Percentiles rank a stretch among this genome's conserved stretches.
Conservation (phyloP, 805 yeast species). For the Candida oleophila region DNA sequence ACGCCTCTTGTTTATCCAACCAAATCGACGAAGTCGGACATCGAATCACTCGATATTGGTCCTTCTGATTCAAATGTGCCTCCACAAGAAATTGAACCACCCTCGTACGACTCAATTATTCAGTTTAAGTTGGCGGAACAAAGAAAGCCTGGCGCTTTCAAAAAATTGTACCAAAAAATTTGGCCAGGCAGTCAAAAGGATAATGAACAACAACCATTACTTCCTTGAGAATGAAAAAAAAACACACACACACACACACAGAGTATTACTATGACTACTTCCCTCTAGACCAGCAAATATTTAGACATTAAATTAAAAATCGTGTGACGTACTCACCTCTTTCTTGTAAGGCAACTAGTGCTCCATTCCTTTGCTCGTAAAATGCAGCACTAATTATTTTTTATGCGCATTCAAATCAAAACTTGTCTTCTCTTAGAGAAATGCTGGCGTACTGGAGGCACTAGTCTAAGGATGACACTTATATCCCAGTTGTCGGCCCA, state of each 20-base stretch:
- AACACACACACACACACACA: not conserved
- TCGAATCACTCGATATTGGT: constrained; percentile 16
- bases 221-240: not conserved
- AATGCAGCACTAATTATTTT: not conserved
- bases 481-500: not conserved
- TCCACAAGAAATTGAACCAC: constrained; percentile 37
- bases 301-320: too few species aligned
- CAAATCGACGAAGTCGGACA: constrained; percentile 18
- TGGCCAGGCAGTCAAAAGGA: not conserved
- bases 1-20: constrained; percentile 5
- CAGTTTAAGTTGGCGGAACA: constrained; percentile 22
- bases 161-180: not conserved
- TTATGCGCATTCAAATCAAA: too few species aligned
- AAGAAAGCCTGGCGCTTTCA: constrained; percentile 10
- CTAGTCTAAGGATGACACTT: not conserved
- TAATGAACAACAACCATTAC: constrained; percentile 1
- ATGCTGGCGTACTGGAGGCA: not conserved
- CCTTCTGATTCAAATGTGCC: constrained; percentile 18
- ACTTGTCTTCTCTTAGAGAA: not conserved
- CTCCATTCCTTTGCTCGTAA: too few species aligned
- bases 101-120: constrained; percentile 26
- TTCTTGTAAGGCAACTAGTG: too few species aligned
- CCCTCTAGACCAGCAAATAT: not conserved
- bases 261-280: not conserved
- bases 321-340: too few species aligned